Conservation (phyloP, 768 basidiomycete species). For the Scleroderma citrinum region DNA sequence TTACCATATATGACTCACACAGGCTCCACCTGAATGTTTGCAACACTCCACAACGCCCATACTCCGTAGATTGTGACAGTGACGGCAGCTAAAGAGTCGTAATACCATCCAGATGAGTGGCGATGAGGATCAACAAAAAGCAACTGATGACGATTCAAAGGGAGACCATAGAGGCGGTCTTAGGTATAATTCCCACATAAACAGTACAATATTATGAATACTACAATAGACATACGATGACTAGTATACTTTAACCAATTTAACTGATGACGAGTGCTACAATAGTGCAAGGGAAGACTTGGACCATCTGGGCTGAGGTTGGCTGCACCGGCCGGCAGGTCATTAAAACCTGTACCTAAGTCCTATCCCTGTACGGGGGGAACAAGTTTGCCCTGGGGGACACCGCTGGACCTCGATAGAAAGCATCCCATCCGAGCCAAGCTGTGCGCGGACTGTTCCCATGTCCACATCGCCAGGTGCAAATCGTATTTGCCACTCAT, state of each 20-base stretch:
- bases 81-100: no score
- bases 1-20: no score
- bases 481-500: conserved; percentile 57
- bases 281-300: no score
- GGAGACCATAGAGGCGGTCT: not conserved
- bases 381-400: conserved; percentile 20
- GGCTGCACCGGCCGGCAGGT: not conserved
- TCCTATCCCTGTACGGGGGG: conserved; percentile 21
- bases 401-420: conserved; percentile 39
- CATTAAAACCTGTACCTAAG: conserved; percentile 21
- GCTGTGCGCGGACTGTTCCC: conserved; percentile 44
- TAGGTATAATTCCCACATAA: not conserved
- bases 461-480: conserved; percentile 51
- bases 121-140: no score
- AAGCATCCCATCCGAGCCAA: conserved; percentile 41
- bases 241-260: not conserved
- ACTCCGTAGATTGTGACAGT: no score
- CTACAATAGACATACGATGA: not conserved
- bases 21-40: no score
- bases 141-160: not conserved
- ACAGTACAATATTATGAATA: not conserved
- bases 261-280: no score
- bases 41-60: no score
- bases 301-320: not conserved
- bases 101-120: no score